A percentile compares a stretch with the other conserved stretches of the same genome.
Conservation (phyloP, 495 filamentous ascomycete species). For the Trichoderma virens region DNA sequence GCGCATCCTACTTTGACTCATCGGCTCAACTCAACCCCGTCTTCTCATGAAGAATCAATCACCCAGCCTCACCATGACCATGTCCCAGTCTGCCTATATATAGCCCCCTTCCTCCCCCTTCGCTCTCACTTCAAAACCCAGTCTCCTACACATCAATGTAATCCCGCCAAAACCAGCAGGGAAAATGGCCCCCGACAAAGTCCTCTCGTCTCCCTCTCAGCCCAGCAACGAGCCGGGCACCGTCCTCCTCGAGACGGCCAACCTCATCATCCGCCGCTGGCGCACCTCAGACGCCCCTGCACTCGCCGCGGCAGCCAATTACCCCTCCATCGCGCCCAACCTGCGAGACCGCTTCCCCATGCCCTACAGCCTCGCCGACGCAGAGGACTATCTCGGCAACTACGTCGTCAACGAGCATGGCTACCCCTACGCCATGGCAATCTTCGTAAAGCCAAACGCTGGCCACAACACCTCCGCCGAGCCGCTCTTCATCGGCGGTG, state of each 20-base stretch:
- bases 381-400: conserved; percentile 10
- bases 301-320: conserved; percentile 21
- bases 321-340: conserved; percentile 22
- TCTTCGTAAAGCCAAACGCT: not conserved
- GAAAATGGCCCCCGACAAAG: not conserved
- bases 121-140: not conserved
- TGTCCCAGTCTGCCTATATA: not conserved
- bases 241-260: conserved; percentile 7
- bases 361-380: conserved; percentile 30
- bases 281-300: conserved; percentile 21
- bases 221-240: conserved; percentile 6
- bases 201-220: not conserved
- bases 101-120: not conserved
- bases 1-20: conserved; percentile 5
- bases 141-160: not conserved
- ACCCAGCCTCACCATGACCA: not conserved
- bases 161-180: not conserved
- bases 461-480: conserved; percentile 14
- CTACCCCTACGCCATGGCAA: not conserved
- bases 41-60: not conserved
- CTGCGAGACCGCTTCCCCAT: conserved; percentile 28
- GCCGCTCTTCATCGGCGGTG: conserved; percentile 19
- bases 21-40: not conserved
- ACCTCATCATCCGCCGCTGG: conserved; percentile 25
- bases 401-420: not conserved